Evolutionary conservation across 2,329 filamentous ascomycete species (phyloP), one percentile per base, ranked within the genome.

Genomic region (Talaromyces sp.): DNA sequence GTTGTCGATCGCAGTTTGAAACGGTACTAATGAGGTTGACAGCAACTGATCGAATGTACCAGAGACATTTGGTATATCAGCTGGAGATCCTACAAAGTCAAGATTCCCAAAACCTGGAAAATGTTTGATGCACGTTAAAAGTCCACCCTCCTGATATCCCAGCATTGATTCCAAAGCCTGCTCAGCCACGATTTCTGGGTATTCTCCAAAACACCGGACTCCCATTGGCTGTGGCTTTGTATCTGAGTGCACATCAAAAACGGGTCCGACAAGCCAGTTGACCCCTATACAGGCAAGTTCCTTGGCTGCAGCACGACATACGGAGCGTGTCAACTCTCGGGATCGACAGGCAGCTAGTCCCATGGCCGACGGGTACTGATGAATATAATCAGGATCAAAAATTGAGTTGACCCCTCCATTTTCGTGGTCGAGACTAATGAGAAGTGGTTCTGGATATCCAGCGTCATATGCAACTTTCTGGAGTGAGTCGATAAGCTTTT

Each of bases 391-490:
- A 41, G 58, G 63, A 47, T 65, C 63, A 19, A 61, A 65, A 10
- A 65, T 65, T 7, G 63, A 65, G 39, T 65, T 65, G 37, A 65
- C 58, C 1, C 63, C 63, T 25, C 63, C 63, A 62, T 65, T 65
- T 56, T 65, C 63, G 27, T 65, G 63, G 31, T 65, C 63, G 11
- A 65, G 59, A 27, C 63, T 65, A 17, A 65, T 65, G 31, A 65
- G 63, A 13, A 65, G 41, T 31, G 63, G 63, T 19, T 62, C 63
- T 10, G 19, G 27, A 33, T 62, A 56, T 33, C 63, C 63, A 8
- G 63, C 63, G 17, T 62, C 63, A 22, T 62, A 62, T 19, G 63
- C 63, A 17, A 65, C 49, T 65, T 62, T 65, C 25, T 65, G 63
- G 3, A 65, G 58, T 9, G 63, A 65, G 25, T 17, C 17, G 33